A percentile compares a stretch with the other conserved stretches of the same genome.
phyloP scores from a whole-genome alignment of 257 asterid species.

The Marsdenia floribunda region DNA sequence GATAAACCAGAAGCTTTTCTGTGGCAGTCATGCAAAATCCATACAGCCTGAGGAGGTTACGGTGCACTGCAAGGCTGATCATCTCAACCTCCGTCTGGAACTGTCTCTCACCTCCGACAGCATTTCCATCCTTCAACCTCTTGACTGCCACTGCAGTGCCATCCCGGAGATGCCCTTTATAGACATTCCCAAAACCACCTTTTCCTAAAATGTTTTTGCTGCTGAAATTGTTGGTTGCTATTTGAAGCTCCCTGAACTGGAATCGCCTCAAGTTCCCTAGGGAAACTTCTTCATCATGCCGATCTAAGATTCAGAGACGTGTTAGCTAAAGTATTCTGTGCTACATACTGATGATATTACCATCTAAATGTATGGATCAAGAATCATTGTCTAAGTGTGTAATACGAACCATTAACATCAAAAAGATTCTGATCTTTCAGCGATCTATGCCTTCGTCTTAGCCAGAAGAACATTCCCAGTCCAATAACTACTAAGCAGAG shows the following conservation, averaged over 20 bases:
- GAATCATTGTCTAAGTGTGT: background rate
- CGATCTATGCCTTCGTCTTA: conserved; percentile 40
- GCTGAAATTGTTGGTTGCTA: conserved; percentile 83
- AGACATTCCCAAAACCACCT: conserved; percentile 94
- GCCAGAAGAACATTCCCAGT: conserved; percentile 58
- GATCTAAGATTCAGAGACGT: conserved; percentile 35
- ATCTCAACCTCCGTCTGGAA: conserved; percentile 94
- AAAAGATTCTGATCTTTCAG: conserved; percentile 39
- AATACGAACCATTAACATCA: conserved; percentile 54
- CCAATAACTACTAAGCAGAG: conserved; percentile 52
- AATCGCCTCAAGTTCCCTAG: conserved; percentile 86
- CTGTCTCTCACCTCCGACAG: conserved; percentile 77
- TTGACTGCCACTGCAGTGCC: conserved; percentile 92
- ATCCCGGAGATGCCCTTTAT: conserved; percentile 68
- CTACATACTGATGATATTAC: background rate
- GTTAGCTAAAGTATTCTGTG: conserved; percentile 14
- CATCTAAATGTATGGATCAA: background rate
- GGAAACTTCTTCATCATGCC: conserved; percentile 65
- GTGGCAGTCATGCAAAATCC: conserved; percentile 88
- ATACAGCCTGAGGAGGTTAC: conserved; percentile 75
- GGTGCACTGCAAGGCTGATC: conserved; percentile 93
- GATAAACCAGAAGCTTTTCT: conserved; percentile 85
- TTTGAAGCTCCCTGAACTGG: conserved; percentile 73
- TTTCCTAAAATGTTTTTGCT: conserved; percentile 77
- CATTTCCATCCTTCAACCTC: conserved; percentile 80